Conservation (phyloP, 129 eudicot species). For the Daucus carota region DNA sequence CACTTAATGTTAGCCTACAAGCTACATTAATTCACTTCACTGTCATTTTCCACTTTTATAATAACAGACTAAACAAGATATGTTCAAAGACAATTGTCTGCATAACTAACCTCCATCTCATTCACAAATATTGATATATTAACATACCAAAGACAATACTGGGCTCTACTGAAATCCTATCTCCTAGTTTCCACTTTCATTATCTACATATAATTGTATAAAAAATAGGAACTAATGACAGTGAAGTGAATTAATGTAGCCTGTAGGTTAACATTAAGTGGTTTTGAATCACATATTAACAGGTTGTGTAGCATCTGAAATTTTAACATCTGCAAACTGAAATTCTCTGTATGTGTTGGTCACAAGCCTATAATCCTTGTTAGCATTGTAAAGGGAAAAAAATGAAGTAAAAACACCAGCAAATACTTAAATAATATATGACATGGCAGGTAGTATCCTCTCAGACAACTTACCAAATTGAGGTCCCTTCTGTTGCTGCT, state of each 20-base stretch:
- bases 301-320: not conserved
- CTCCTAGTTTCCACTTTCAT: not conserved
- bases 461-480: too few species aligned
- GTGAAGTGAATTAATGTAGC: not conserved
- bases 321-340: not conserved
- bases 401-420: too few species aligned
- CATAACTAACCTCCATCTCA: conserved; percentile 84
- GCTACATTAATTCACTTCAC: not conserved
- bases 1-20: not conserved
- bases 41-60: not conserved
- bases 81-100: not conserved
- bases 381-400: too few species aligned
- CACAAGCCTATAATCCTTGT: not conserved
- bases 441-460: too few species aligned
- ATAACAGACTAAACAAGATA: not conserved
- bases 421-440: too few species aligned
- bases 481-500: too few species aligned
- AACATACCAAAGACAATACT: not conserved
- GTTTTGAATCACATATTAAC: not conserved
- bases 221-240: not conserved
- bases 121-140: too few species aligned
- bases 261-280: not conserved
- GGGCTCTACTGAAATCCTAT: not conserved
- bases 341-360: not conserved
- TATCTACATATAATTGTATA: not conserved